A percentile compares a stretch with the other conserved stretches of the same genome.
These are phyloP conservation scores for Fusarium papillatum DNA, from an alignment of 2,329 filamentous ascomycete species.

Conservation along the genomic window DNA sequence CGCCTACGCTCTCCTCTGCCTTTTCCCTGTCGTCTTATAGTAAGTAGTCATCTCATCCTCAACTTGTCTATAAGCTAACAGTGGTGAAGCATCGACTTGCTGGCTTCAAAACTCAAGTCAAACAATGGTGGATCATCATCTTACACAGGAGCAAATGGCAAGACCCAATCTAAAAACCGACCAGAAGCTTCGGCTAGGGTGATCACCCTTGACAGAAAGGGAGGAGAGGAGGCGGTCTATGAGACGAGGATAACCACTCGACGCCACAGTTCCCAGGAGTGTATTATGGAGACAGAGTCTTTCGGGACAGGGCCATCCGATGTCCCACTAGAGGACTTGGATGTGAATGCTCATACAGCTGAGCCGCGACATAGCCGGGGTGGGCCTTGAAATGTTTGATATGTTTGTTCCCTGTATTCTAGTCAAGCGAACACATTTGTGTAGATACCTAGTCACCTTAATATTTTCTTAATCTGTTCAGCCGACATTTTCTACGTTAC, in stretches of 20 bases:
- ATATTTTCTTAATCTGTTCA: not conserved
- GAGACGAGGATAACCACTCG: not conserved
- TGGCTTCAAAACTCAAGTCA: not conserved
- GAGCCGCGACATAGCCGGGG: not conserved
- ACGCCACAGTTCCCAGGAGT: not conserved
- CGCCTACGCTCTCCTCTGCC: not conserved
- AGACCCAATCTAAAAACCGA: not conserved
- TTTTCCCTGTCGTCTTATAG: slow-evolving; percentile 1
- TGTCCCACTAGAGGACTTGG: not conserved
- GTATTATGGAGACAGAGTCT: not conserved
- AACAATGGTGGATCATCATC: not conserved
- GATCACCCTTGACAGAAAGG: not conserved
- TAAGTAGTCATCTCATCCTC: not conserved
- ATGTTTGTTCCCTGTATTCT: not conserved
- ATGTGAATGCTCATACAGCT: not conserved
- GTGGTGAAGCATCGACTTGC: not conserved
- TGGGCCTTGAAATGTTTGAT: not conserved
- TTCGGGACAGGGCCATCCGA: not conserved
- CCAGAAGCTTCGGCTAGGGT: not conserved
- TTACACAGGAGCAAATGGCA: not conserved
- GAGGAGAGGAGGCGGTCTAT: not conserved
- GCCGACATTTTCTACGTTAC: not conserved
- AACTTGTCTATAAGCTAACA: not conserved
- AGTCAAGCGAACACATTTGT: not conserved
- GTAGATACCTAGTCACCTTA: not conserved